Evolutionary conservation across 2,329 filamentous ascomycete genomes (phyloP), one percentile per base, ranked within the genome.

Genomic region (Purpureocillium takamizusanense): DNA sequence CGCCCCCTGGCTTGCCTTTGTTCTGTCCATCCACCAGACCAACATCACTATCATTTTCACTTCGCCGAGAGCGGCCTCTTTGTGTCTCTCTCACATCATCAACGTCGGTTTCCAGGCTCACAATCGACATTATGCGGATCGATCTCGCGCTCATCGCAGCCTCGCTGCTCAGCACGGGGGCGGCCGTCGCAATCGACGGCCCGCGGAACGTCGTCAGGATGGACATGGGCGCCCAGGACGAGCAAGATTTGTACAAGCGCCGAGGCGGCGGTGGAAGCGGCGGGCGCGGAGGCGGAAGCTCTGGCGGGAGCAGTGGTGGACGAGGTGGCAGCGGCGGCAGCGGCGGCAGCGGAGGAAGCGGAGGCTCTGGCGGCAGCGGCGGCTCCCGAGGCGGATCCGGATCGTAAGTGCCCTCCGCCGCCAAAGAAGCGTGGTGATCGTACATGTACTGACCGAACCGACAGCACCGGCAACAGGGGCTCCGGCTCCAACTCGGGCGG

Each of bases 241-340:
- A 57, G 38, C 55, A 69, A 38, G 66, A 76, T 25, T 56, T 80
- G 16, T 78, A 66, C 62, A 79, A 77, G 63, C 68, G 77, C 45
- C 74, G 74, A 49, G 76, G 76, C 28, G 76, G 77, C 35, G 76
- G 76, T 7, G 73, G 72, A 8, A 60, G 70, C 10, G 71, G 73
- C 35, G 63, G 67, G 14, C 59, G 66, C 41, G 67, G 69, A 9
- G 59, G 50, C 17, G 40, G 53, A n/a, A 29, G 41, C 4, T 35
- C 46, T 15, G 37, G 51, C n/a, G 36, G 54, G 12, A 34, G 48
- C 12, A 32, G 48, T 17, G 42, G 49, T 18, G 49, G 52, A 8
- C 42, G 50, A 17, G 40, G 53, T n/a, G 31, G 41, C 4, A 35
- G 47, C 16, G 37, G 51, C n/a, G 36, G 54, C 13, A 34, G 48